Conservation (phyloP, 1,284 basidiomycete genomes). For the Exsudoporus floridanus region DNA sequence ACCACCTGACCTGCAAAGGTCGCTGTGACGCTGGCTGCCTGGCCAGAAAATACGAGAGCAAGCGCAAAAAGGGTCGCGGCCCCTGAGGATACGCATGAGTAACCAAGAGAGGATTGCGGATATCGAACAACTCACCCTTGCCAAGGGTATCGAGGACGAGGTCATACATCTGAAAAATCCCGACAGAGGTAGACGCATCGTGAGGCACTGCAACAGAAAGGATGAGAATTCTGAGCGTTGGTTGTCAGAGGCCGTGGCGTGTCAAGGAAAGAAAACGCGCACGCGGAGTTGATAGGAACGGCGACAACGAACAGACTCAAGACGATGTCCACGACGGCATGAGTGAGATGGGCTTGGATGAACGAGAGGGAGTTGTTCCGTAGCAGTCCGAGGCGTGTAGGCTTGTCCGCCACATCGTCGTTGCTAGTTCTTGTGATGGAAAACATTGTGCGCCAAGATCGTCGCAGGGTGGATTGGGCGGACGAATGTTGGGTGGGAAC, state of each 20-base stretch:
- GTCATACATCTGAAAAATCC: conserved; percentile 69
- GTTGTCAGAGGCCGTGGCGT: background rate
- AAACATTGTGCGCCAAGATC: background rate
- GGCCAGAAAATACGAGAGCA: conserved; percentile 75
- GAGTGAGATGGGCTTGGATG: conserved; percentile 52
- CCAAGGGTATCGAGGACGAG: conserved; percentile 61
- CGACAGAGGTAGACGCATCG: conserved; percentile 41
- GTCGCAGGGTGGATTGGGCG: background rate
- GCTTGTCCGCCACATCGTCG: conserved; percentile 28
- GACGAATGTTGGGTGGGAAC: background rate
- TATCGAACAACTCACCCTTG: conserved; percentile 43
- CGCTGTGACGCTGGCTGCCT: conserved; percentile 80
- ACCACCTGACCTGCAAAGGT: conserved; percentile 83
- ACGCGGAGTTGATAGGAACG: conserved; percentile 70
- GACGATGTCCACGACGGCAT: conserved; percentile 59
- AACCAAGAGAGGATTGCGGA: background rate
- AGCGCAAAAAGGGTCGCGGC: conserved; percentile 74
- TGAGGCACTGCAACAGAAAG: conserved; percentile 61
- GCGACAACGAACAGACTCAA: conserved; percentile 61
- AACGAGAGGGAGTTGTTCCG: conserved; percentile 40
- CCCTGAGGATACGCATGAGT: conserved; percentile 36
- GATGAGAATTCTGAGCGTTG: conserved; percentile 48
- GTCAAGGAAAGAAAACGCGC: conserved; percentile 11
- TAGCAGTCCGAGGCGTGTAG: conserved; percentile 36
- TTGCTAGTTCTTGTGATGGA: no score